These are phyloP conservation scores for Cladophialophora immunda DNA, from an alignment of 2,329 filamentous ascomycete genomes.

Conservation along the genomic window DNA sequence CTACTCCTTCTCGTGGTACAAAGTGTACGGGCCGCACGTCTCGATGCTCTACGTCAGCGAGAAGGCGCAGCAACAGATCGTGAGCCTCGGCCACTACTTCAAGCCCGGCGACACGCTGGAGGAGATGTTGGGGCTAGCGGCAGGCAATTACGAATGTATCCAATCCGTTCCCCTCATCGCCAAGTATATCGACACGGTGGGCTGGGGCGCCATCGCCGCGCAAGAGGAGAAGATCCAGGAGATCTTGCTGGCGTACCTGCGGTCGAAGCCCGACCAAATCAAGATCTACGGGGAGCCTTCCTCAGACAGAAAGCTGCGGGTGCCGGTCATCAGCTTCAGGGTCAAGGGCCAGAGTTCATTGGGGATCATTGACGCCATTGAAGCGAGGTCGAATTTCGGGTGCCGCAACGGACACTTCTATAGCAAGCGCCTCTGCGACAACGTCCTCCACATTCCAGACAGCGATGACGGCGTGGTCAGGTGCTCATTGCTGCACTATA, in stretches of 20 bases:
- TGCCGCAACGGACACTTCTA: slow-evolving; percentile 76
- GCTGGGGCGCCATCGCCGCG: slow-evolving; percentile 62
- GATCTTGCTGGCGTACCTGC: slow-evolving; percentile 68
- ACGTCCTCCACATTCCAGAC: slow-evolving; percentile 63
- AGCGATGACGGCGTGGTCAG: slow-evolving; percentile 71
- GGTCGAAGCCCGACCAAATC: slow-evolving; percentile 57
- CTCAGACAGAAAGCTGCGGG: slow-evolving; percentile 58
- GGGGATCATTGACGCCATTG: slow-evolving; percentile 66
- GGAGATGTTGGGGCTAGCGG: slow-evolving; percentile 74
- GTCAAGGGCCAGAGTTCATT: slow-evolving; percentile 64
- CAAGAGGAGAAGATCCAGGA: slow-evolving; percentile 70
- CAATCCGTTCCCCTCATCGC: slow-evolving; percentile 69
- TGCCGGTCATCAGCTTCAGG: slow-evolving; percentile 73
- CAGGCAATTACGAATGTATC: slow-evolving; percentile 74
- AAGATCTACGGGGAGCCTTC: slow-evolving; percentile 67
- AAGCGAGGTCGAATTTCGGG: slow-evolving; percentile 66
- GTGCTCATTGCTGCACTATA: slow-evolving; percentile 78
- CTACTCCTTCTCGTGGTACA: slow-evolving; percentile 84
- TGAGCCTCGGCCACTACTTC: slow-evolving; percentile 73
- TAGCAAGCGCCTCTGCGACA: slow-evolving; percentile 67
- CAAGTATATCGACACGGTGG: slow-evolving; percentile 62
- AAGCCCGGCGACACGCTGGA: slow-evolving; percentile 67
- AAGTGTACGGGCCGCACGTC: slow-evolving; percentile 80
- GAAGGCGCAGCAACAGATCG: slow-evolving; percentile 63
- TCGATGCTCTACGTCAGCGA: slow-evolving; percentile 73